Evolutionary conservation across 306 rosid genomes (phyloP).

Genomic region (Senna tora): DNA sequence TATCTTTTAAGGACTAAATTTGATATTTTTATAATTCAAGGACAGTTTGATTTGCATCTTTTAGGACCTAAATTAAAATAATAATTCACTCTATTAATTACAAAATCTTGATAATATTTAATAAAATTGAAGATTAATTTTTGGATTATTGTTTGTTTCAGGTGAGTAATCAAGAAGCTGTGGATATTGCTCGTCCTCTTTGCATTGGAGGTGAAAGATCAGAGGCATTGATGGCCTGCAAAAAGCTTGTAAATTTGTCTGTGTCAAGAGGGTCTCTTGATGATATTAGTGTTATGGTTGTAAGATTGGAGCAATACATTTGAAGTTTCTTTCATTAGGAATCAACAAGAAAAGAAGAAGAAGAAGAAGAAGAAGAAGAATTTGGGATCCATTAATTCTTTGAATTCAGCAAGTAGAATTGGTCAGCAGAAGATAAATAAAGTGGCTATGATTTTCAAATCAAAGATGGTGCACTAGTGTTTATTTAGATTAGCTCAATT

Average conservation of each 20-base stretch:
- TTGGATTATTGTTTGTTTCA: slow-evolving; percentile 48
- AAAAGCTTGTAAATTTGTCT: slow-evolving; percentile 78
- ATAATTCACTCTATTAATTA: too few relatives aligned
- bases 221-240: slow-evolving; percentile 71
- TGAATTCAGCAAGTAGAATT: background rate
- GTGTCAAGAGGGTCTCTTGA: slow-evolving; percentile 77
- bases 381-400: background rate
- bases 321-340: slow-evolving; percentile 35
- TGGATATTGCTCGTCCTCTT: slow-evolving; percentile 69
- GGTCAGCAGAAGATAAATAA: background rate
- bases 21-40: too few relatives aligned
- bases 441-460: background rate
- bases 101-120: too few relatives aligned
- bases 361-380: too few relatives aligned
- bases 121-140: too few relatives aligned
- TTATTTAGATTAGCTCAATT: slow-evolving; percentile 44
- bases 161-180: slow-evolving; percentile 93
- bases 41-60: too few relatives aligned
- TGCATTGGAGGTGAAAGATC: slow-evolving; percentile 51
- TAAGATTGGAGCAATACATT: slow-evolving; percentile 59
- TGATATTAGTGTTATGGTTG: slow-evolving; percentile 82
- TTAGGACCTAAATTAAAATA: too few relatives aligned
- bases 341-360: too few relatives aligned
- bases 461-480: background rate
- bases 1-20: too few relatives aligned